Evolutionary conservation across 495 filamentous ascomycete species (phyloP).

Genomic region (Talaromyces nanjingensis): DNA sequence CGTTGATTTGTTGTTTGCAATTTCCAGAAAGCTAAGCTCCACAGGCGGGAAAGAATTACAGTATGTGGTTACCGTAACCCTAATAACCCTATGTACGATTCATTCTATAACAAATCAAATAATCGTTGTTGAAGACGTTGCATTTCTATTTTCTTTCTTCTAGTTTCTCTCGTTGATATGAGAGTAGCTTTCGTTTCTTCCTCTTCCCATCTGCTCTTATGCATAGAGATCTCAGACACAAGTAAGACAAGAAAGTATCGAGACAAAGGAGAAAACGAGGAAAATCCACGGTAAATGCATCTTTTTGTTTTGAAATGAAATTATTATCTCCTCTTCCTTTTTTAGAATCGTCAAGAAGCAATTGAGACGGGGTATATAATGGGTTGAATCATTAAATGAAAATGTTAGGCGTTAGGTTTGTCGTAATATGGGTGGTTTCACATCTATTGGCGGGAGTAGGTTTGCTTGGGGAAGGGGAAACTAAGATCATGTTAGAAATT

Average conservation of each 20-base stretch:
- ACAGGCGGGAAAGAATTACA: constrained; percentile 1
- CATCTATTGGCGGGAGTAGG: constrained; percentile 42
- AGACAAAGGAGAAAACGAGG: background rate
- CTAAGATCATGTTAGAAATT: constrained; percentile 30
- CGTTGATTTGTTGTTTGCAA: no score
- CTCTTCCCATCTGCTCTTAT: background rate
- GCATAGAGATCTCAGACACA: background rate
- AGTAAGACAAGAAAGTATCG: background rate
- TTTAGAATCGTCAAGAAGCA: background rate
- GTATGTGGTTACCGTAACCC: no score
- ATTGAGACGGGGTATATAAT: constrained; percentile 35
- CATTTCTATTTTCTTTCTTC: constrained; percentile 8
- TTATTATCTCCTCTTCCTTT: background rate
- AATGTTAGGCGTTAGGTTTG: background rate
- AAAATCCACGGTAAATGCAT: background rate
- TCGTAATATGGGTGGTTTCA: background rate
- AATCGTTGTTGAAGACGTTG: constrained; percentile 40
- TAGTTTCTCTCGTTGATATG: background rate
- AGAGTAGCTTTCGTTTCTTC: background rate
- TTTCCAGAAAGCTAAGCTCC: no score
- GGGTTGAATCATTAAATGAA: constrained; percentile 37
- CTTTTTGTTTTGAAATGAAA: background rate
- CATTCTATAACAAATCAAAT: background rate
- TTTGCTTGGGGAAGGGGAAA: constrained; percentile 77
- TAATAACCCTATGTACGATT: no score